Base-by-base conservation (phyloP, 1,139 yeast species). In the Saccharomycopsis phalli region DNA sequence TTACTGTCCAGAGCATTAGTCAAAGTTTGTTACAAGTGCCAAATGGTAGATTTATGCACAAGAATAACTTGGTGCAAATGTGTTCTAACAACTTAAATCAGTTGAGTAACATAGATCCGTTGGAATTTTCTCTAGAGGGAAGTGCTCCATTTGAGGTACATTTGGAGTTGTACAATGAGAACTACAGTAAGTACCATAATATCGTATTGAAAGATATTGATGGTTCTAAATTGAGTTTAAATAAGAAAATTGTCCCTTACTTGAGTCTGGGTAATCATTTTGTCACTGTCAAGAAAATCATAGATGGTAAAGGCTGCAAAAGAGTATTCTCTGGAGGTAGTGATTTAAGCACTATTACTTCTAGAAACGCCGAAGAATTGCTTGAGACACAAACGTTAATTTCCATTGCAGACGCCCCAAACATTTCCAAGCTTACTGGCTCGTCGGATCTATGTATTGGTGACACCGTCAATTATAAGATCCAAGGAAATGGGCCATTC, bases 401-500 rank as follows among this genome's bases (percentile, higher is more conserved):
- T 31, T 68, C 75, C 1, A 72, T 88, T 4, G 77, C 91, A 1
- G 88, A 83, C 48, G 78, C 79, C 3, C 96, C 97, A 7, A 71
- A 74, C 47, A 75, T 87, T 6, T 60, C 57, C 29, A 64, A 59
- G 42, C 62, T 44, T 59, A 68, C 18, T 49, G 64, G 6, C 8
- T 58, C 69, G 1, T 61, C 63, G 25, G 68, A 71, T 51, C 81
- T 76, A 53, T 91, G 99, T 69, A 95, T 88, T 29, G 98, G 98
- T 3, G 97, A 91, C 48, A 81, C 83, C 49, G 74, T 91, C 21
- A 69, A 81, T 0, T 84, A 84, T 55, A 74, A 79, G 47, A 60
- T 91, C 47, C 72, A 74, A 11, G 98, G 98, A 4, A 67, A 73
- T 2, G 73, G 94, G 0, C 95, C 95, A 20, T 87, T 84, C 57